Base-by-base conservation (phyloP, 805 yeast genomes). In the Cyberlindnera maritima region DNA sequence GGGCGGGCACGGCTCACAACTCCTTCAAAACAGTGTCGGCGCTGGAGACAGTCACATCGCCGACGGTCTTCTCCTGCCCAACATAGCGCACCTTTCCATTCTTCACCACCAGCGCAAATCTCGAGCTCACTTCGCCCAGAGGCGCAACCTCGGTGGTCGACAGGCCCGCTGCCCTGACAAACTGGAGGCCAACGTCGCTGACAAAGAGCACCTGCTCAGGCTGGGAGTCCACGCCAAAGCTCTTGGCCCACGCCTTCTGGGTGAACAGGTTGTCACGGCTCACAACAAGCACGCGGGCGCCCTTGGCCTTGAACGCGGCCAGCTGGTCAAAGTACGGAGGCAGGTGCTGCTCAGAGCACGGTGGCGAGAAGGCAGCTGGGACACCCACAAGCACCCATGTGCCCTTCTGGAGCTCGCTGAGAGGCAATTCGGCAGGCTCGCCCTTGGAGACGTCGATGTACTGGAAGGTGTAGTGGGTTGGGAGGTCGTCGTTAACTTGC, bases 331-430 rank as follows among this genome's bases (percentile, higher is more conserved):
- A 25, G 68, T 69, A 83, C 17, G 80, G 81, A 46, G 90, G 91
- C 48, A 85, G 70, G 66, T 85, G 91, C 60, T 77, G 70, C 44
- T 75, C 81, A 44, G 85, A 72, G 66, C 91, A 85, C 18, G 91
- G 79, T 44, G 91, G 92, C n/a, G 94, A 85, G 72, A 85, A 87
- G 5, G 95, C 91, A 45, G 91, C 94, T 47, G 94, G 92, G 33
- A 85, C 88, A 47, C 86, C 79, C 34, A 88, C 87, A 48, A 86
- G 66, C 25, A 85, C 79, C 32, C 53, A 53, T 5, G 56, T 46
- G 39, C 65, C 64, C 37, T 60, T 56, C 26, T 54, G 42, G 54
- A 67, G 60, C 12, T 57, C 50, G 10, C 50, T 48, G 26, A 60
- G 49, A 23, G 57, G 56, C 38, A 69, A 61, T 42, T 60, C 49